Evolutionary conservation across 768 basidiomycete species (phyloP).

Genomic region (Pluteus cervinus): DNA sequence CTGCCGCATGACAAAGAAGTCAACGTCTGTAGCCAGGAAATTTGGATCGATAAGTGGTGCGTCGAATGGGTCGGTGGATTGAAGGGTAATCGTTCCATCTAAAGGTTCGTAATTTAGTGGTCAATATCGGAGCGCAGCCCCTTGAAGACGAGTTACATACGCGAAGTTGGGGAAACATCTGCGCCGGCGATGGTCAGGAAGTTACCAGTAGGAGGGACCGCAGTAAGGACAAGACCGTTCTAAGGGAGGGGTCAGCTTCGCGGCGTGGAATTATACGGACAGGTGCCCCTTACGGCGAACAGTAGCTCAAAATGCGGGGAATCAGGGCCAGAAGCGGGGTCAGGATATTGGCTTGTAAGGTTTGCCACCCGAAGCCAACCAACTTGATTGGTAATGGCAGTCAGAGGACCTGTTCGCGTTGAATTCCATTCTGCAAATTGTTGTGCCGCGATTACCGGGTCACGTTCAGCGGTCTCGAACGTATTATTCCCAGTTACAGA

Average conservation of each 20-base stretch:
- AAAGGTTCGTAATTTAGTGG: conserved; percentile 4
- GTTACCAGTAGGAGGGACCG: conserved; percentile 15
- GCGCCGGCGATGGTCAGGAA: conserved; percentile 18
- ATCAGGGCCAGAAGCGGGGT: conserved; percentile 20
- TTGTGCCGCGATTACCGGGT: conserved; percentile 1
- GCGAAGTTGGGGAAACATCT: conserved; percentile 24
- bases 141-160: conserved; percentile 10
- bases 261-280: no score
- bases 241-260: no score
- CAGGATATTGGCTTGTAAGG: conserved; percentile 11
- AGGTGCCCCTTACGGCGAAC: conserved; percentile 5
- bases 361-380: conserved; percentile 16
- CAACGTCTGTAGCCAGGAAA: conserved; percentile 21
- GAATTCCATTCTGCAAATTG: conserved; percentile 12
- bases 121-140: background rate
- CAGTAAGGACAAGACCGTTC: conserved; percentile 7
- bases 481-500: conserved; percentile 16
- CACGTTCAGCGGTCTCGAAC: background rate
- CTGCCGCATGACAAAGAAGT: conserved; percentile 11
- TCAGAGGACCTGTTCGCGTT: conserved; percentile 15
- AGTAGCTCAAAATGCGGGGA: conserved; percentile 13
- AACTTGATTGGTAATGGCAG: conserved; percentile 13
- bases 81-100: conserved; percentile 22
- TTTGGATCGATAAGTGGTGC: conserved; percentile 36
- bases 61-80: conserved; percentile 31